A percentile compares a stretch with the other conserved stretches of the same genome.
Evolutionary conservation across 2,329 filamentous ascomycete genomes (phyloP).

Genomic region (Aureobasidium sp.): DNA sequence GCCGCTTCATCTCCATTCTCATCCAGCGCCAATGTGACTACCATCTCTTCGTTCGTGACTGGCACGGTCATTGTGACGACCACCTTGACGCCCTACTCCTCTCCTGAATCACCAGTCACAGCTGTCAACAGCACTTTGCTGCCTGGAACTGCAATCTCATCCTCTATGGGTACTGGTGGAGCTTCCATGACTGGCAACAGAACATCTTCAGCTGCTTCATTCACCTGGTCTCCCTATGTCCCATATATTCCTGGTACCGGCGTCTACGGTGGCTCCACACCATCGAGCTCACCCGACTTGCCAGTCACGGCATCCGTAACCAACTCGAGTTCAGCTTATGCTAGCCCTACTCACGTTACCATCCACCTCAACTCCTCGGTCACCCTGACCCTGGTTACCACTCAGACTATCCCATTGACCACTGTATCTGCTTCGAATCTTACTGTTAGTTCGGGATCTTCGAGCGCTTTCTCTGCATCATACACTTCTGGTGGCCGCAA

Average conservation of each 20-base stretch:
- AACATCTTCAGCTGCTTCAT: neutral
- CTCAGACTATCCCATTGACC: neutral
- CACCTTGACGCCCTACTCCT: slow-evolving; percentile 22
- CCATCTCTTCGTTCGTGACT: slow-evolving; percentile 4
- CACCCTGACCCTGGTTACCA: neutral
- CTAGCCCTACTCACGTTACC: neutral
- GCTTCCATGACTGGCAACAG: neutral
- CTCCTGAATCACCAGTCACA: slow-evolving; percentile 19
- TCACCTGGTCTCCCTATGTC: neutral
- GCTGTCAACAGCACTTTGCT: slow-evolving; percentile 14
- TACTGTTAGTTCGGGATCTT: neutral
- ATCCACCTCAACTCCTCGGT: neutral
- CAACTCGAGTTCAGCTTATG: neutral
- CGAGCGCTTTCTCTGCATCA: neutral
- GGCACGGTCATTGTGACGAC: slow-evolving; percentile 4
- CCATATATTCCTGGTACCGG: neutral
- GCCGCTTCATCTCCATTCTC: neutral
- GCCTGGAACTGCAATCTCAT: neutral
- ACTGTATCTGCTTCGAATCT: neutral
- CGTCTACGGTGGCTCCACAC: neutral
- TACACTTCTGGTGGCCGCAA: neutral
- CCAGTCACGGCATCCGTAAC: neutral
- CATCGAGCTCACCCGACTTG: neutral
- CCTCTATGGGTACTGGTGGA: slow-evolving; percentile 6
- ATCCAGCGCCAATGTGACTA: slow-evolving; percentile 7